Evolutionary conservation across 192 early-diverging fungal species (phyloP).

Genomic region (Backusella psychrophila): DNA sequence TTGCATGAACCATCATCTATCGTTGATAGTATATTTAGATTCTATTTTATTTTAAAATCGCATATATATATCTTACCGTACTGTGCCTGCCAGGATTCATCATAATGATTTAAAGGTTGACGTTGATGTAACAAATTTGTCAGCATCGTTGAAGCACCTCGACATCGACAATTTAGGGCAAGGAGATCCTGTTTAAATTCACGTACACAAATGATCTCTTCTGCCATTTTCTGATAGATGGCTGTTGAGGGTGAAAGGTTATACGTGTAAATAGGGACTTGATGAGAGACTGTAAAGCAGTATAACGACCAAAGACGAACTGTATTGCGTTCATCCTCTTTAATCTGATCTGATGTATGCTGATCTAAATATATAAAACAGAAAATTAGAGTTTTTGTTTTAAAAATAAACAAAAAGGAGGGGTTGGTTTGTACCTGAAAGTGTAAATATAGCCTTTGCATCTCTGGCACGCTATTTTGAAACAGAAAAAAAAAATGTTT

Average conservation of each 20-base stretch:
- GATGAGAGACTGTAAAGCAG: constrained; percentile 44
- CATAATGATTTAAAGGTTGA: constrained; percentile 50
- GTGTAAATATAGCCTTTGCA: constrained; percentile 48
- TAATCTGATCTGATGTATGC: constrained; percentile 40
- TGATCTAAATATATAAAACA: constrained; percentile 34
- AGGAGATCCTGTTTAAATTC: constrained; percentile 52
- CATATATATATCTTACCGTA: constrained; percentile 42
- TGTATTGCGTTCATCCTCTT: constrained; percentile 71
- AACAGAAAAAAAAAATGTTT: neutral
- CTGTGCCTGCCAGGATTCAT: constrained; percentile 64
- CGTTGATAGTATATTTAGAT: neutral
- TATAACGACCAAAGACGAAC: constrained; percentile 67
- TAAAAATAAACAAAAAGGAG: neutral
- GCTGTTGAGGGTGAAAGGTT: constrained; percentile 62
- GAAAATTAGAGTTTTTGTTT: neutral
- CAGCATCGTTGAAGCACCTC: constrained; percentile 56
- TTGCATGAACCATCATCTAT: constrained; percentile 62
- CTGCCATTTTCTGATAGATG: constrained; percentile 57
- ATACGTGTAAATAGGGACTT: constrained; percentile 57
- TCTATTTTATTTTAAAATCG: neutral
- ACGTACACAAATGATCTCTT: constrained; percentile 45
- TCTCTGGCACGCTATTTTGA: constrained; percentile 35
- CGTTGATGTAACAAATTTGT: constrained; percentile 62
- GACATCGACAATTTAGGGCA: constrained; percentile 55
- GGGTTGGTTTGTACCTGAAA: constrained; percentile 36